Evolutionary conservation across 441 rosid genomes (phyloP).

Genomic region (Erodium texanum): DNA sequence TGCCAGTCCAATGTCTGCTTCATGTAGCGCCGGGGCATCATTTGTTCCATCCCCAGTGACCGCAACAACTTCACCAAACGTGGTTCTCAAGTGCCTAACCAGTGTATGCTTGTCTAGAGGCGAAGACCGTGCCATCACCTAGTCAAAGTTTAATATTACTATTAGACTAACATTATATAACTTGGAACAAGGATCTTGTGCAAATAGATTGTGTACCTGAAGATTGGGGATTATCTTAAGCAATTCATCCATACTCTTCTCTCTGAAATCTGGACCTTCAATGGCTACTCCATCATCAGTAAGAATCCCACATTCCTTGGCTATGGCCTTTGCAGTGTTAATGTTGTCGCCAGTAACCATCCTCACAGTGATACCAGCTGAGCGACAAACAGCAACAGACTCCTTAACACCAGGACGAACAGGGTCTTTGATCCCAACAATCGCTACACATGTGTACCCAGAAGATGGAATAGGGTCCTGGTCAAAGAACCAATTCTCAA

Average conservation of each 20-base stretch:
- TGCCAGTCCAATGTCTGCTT: conserved; percentile 5
- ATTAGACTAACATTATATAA: background rate
- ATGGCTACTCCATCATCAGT: background rate
- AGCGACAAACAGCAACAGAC: background rate
- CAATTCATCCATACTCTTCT: background rate
- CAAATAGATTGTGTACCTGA: background rate
- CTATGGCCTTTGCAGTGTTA: conserved; percentile 4
- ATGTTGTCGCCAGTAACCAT: conserved; percentile 5
- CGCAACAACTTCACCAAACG: conserved; percentile 5
- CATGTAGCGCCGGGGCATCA: conserved; percentile 2
- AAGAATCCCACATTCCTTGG: conserved; percentile 4
- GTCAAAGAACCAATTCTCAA: background rate
- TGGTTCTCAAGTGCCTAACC: background rate
- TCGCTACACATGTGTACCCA: background rate
- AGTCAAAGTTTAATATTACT: background rate
- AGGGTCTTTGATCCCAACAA: conserved; percentile 4
- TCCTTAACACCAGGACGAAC: conserved; percentile 7
- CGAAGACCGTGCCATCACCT: conserved; percentile 1
- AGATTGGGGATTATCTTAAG: conserved; percentile 1
- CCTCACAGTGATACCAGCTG: conserved; percentile 2
- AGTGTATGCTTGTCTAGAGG: conserved; percentile 6
- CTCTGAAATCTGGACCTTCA: conserved; percentile 6
- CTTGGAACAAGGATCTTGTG: background rate
- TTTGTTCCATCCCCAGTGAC: conserved; percentile 6
- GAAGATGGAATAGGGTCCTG: background rate